Percentiles rank a stretch among this genome's conserved stretches.
Evolutionary conservation across 352 stramenopile species (phyloP).

Genomic region (Pythium biforme): DNA sequence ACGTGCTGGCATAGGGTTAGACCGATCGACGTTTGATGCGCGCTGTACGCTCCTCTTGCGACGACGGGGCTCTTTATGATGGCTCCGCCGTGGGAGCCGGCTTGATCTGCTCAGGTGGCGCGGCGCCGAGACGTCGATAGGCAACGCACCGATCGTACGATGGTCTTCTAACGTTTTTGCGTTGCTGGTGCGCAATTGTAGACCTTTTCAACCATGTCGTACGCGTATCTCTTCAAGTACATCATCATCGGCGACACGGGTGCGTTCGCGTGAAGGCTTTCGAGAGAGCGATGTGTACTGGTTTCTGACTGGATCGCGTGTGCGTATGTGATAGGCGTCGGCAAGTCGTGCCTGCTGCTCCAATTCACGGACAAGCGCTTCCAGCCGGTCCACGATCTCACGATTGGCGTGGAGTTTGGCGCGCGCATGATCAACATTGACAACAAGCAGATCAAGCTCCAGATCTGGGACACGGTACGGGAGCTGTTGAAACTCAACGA

Average conservation of each 20-base stretch:
- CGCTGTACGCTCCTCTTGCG: too few species aligned
- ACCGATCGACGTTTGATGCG: too few species aligned
- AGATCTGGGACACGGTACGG: constrained; percentile 96
- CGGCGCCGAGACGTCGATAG: too few species aligned
- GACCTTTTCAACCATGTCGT: constrained; percentile 73
- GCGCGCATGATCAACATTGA: constrained; percentile 99
- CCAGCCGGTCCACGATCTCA: constrained; percentile 98
- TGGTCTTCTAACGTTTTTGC: too few species aligned
- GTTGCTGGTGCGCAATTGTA: neutral
- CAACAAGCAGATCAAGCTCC: constrained; percentile 97
- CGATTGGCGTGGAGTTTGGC: constrained; percentile 99
- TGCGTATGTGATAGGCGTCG: constrained; percentile 92
- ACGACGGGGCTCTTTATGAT: too few species aligned
- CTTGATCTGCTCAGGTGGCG: too few species aligned
- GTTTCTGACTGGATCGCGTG: too few species aligned
- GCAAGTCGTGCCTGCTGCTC: constrained; percentile 99
- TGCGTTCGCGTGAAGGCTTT: constrained; percentile 34
- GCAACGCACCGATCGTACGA: too few species aligned
- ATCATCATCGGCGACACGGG: constrained; percentile 99
- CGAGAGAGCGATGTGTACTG: too few species aligned
- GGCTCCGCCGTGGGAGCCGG: too few species aligned
- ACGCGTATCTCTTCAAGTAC: constrained; percentile 97
- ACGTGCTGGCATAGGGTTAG: too few species aligned
- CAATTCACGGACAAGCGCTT: constrained; percentile 99
- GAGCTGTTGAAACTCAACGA: too few species aligned